Percentiles rank a stretch among this genome's conserved stretches.
Evolutionary conservation across 2,329 filamentous ascomycete genomes (phyloP).

Genomic region (Penicillium sp.): DNA sequence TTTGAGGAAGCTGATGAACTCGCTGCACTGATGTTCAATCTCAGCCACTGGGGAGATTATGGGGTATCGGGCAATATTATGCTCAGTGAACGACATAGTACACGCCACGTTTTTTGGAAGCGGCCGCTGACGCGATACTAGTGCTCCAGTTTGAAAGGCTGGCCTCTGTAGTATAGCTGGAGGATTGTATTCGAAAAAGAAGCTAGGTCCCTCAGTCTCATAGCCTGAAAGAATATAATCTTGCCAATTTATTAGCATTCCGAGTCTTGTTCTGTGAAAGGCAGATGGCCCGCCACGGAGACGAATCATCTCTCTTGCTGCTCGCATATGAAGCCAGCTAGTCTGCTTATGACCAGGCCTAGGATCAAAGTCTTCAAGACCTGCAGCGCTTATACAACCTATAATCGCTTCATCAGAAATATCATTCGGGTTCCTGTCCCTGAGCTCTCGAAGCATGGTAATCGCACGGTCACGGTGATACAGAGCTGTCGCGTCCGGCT

Average conservation of each 20-base stretch:
- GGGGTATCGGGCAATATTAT: no score
- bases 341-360: slow-evolving; percentile 31
- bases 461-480: no score
- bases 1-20: slow-evolving; percentile 34
- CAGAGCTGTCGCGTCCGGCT: no score
- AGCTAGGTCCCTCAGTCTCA: slow-evolving; percentile 28
- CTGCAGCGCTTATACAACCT: slow-evolving; percentile 34
- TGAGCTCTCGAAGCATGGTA: no score
- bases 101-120: no score
- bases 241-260: slow-evolving; percentile 37
- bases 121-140: no score
- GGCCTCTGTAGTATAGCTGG: no score
- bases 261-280: slow-evolving; percentile 31
- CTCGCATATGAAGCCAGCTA: slow-evolving; percentile 37
- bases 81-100: no score
- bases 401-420: slow-evolving; percentile 33
- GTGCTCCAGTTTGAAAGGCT: no score
- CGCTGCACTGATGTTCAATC: slow-evolving; percentile 30
- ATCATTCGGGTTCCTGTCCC: slow-evolving; percentile 28
- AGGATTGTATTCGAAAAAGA: slow-evolving; percentile 28
- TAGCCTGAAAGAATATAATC: slow-evolving; percentile 37
- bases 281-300: slow-evolving; percentile 31
- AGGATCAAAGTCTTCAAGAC: slow-evolving; percentile 35
- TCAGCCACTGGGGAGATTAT: slow-evolving; percentile 24
- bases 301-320: slow-evolving; percentile 33